Evolutionary conservation across 805 yeast species (phyloP).

Genomic region (Candida takata): DNA sequence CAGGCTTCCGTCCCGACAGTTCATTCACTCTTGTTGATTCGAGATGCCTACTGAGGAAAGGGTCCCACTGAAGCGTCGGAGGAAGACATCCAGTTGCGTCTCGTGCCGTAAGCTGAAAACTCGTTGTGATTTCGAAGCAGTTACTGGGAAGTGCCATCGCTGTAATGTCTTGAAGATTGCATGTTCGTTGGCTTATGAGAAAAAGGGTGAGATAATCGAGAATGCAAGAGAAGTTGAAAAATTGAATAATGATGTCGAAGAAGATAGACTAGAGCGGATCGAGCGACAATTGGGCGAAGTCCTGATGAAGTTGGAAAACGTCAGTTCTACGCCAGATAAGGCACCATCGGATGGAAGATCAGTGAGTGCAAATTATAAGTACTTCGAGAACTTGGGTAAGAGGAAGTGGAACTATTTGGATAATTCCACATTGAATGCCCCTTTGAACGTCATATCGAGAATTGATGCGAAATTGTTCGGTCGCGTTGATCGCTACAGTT

Average conservation of each 20-base stretch:
- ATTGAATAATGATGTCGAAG: slow-evolving; percentile 2
- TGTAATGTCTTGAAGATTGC: slow-evolving; percentile 40
- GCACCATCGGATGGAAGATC: not conserved
- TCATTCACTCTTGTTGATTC: too few relatives aligned
- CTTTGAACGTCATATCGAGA: slow-evolving; percentile 29
- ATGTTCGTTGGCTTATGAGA: slow-evolving; percentile 38
- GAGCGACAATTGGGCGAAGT: slow-evolving; percentile 20
- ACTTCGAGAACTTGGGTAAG: slow-evolving; percentile 8
- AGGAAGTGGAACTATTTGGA: slow-evolving; percentile 20
- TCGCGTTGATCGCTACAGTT: slow-evolving; percentile 20
- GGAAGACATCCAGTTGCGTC: slow-evolving; percentile 39
- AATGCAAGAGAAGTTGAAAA: slow-evolving; percentile 10
- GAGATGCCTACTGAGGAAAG: too few relatives aligned
- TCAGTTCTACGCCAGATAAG: not conserved
- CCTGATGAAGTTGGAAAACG: slow-evolving; percentile 19
- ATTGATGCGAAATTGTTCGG: slow-evolving; percentile 35
- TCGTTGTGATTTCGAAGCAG: slow-evolving; percentile 45
- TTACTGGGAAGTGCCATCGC: slow-evolving; percentile 41
- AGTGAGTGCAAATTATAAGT: slow-evolving; percentile 10
- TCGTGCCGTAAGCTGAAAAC: slow-evolving; percentile 51
- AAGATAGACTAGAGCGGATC: slow-evolving; percentile 6
- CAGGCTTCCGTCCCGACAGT: too few relatives aligned
- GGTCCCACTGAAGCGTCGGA: slow-evolving; percentile 24
- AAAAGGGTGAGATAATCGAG: slow-evolving; percentile 20
- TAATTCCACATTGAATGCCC: slow-evolving; percentile 27